Percentiles rank a stretch among this genome's conserved stretches.
These are phyloP conservation scores for Phytophthora sansomeana DNA, from an alignment of 352 stramenopile genomes.

Conservation along the genomic window DNA sequence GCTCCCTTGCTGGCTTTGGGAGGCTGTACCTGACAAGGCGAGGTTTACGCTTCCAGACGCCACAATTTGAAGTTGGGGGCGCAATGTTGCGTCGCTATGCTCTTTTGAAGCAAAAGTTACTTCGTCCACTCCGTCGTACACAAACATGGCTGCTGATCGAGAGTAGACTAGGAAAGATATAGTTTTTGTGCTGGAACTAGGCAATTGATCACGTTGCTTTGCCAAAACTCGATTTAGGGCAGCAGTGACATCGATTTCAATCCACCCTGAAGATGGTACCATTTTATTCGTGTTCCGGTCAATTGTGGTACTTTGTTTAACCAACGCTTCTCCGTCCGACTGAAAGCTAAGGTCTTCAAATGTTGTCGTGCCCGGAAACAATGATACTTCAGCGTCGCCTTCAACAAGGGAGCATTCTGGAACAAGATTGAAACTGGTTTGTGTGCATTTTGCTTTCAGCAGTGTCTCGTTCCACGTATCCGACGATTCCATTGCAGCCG, in stretches of 20 bases:
- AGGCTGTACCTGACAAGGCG: constrained; percentile 32
- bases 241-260: constrained; percentile 77
- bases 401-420: constrained; percentile 35
- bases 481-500: constrained; percentile 25
- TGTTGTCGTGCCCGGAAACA: constrained; percentile 39
- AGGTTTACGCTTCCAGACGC: constrained; percentile 68
- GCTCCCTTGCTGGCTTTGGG: constrained; percentile 60
- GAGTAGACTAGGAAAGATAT: constrained; percentile 73
- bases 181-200: constrained; percentile 14
- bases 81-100: constrained; percentile 37
- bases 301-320: constrained; percentile 47
- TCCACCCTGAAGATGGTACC: constrained; percentile 48
- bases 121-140: constrained; percentile 62
- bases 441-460: constrained; percentile 31
- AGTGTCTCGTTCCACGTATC: constrained; percentile 50
- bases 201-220: constrained; percentile 32
- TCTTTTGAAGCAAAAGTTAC: constrained; percentile 69
- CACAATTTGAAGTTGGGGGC: constrained; percentile 51
- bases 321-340: constrained; percentile 37
- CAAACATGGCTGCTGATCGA: constrained; percentile 44
- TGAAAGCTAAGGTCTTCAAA: constrained; percentile 37
- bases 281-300: constrained; percentile 51
- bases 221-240: constrained; percentile 62
- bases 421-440: constrained; percentile 16
- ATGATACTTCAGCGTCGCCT: constrained; percentile 20